Evolutionary conservation across 2,329 filamentous ascomycete genomes (phyloP), one percentile per base, ranked within the genome.

Genomic region (Lecanicillium sp.): DNA sequence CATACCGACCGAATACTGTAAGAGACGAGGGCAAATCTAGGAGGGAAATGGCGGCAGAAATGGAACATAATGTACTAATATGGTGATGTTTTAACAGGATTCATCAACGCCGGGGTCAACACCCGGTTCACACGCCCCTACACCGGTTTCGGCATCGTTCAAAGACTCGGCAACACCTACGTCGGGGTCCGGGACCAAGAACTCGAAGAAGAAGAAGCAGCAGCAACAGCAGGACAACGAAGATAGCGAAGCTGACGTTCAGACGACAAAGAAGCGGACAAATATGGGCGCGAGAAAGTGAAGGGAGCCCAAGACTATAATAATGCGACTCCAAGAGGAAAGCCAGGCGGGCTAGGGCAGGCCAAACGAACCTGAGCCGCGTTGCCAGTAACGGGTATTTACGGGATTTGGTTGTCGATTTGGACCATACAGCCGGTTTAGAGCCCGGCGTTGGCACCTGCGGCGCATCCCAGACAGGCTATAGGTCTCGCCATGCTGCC

Each of bases 201-300:
- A 72, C 47, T 72, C 71, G 55, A 72, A 71, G 54, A 74, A 72
- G 52, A 65, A 65, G 47, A 63, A 62, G 34, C 35, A 33, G 30
- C 15, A 15, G n/a, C 28, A 14, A n/a, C 34, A 37, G 33, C 39
- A 40, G 20, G 65, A 60, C 5, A 57, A 56, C 4, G 58, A 74
- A 18, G 77, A 81, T 42, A 80, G 75, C 57, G 77, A 81, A 58
- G 72, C 68, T 17, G 76, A 81, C 40, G 61, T 65, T 35, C 69
- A 72, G 41, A 55, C 62, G 34, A 57, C 56, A 30, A 79, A 78
- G 57, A 71, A 74, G 39, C 63, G 75, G 45, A 77, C 74, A 3
- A 73, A 73, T 49, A 78, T 79, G 53, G 74, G 74, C 13, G 69
- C 71, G 20, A 64, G 73, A 40, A 77, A 74, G 52, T 71, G 44